A percentile compares a stretch with the other conserved stretches of the same genome.
Conservation (phyloP, 352 stramenopile genomes). For the Phytophthora parvispora region DNA sequence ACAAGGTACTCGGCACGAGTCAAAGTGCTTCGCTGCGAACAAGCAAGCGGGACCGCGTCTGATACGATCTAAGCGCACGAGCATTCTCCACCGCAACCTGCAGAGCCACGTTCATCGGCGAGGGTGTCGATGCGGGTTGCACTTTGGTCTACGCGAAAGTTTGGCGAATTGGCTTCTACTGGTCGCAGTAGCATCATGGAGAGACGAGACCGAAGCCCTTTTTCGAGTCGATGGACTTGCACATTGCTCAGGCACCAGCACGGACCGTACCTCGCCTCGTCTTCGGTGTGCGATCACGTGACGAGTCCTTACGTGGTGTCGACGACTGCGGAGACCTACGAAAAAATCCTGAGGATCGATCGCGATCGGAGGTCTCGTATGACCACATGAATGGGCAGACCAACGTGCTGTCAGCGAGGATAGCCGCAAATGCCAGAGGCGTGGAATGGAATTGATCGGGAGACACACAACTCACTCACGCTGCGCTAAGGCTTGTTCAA, state of each 20-base stretch:
- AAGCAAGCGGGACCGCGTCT: constrained; percentile 7
- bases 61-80: constrained; percentile 13
- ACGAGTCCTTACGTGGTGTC: constrained; percentile 23
- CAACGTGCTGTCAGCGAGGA: no score
- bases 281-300: constrained; percentile 2
- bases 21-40: constrained; percentile 7
- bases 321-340: constrained; percentile 3
- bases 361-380: constrained; percentile 1
- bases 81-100: not conserved
- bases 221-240: constrained; percentile 7
- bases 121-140: not conserved
- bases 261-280: not conserved
- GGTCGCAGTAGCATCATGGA: constrained; percentile 29
- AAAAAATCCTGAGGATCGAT: constrained; percentile 6
- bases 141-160: constrained; percentile 27
- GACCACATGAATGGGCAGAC: no score
- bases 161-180: constrained; percentile 20
- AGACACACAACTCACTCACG: no score
- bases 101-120: constrained; percentile 9
- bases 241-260: not conserved
- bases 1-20: not conserved
- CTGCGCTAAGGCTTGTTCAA: no score
- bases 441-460: no score
- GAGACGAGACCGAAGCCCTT: constrained; percentile 19
- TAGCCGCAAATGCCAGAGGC: no score